Percentiles rank a stretch among this genome's conserved stretches.
phyloP scores from a whole-genome alignment of 306 rosid species.

The Citrullus colocynthis region DNA sequence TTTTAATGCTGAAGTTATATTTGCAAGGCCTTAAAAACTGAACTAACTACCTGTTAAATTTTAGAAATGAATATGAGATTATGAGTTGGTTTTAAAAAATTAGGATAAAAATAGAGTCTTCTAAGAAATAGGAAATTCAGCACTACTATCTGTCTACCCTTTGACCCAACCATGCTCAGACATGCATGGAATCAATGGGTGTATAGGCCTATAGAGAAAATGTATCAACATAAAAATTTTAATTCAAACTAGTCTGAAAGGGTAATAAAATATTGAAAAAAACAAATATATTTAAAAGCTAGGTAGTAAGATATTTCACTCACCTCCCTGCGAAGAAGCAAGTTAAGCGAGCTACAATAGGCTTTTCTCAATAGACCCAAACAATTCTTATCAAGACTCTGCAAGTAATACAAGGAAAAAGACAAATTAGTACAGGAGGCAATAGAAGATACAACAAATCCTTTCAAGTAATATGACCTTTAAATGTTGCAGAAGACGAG shows the following conservation, averaged over 20 bases:
- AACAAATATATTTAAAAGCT: no score
- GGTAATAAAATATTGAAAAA: not conserved
- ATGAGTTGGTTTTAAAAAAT: not conserved
- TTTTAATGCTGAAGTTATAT: not conserved
- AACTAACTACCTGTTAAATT: not conserved
- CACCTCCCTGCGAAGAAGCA: slow-evolving; percentile 94
- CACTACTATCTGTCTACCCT: not conserved
- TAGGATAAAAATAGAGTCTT: not conserved
- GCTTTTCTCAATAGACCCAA: slow-evolving; percentile 59
- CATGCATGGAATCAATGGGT: not conserved
- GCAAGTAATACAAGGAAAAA: slow-evolving; percentile 19
- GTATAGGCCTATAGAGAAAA: not conserved
- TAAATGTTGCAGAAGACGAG: slow-evolving; percentile 77
- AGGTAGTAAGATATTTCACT: slow-evolving; percentile 12
- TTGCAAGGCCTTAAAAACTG: not conserved
- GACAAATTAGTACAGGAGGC: not conserved
- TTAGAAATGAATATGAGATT: not conserved
- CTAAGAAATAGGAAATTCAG: not conserved
- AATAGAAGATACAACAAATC: not conserved
- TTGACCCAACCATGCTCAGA: not conserved
- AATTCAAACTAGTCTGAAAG: not conserved
- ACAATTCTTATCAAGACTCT: slow-evolving; percentile 83
- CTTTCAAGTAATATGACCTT: slow-evolving; percentile 38
- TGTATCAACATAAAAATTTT: not conserved
- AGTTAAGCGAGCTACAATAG: slow-evolving; percentile 82